Evolutionary conservation across 2,329 filamentous ascomycete genomes (phyloP), one percentile per base, ranked within the genome.

Genomic region (Cephalotrichum gorgonifer): DNA sequence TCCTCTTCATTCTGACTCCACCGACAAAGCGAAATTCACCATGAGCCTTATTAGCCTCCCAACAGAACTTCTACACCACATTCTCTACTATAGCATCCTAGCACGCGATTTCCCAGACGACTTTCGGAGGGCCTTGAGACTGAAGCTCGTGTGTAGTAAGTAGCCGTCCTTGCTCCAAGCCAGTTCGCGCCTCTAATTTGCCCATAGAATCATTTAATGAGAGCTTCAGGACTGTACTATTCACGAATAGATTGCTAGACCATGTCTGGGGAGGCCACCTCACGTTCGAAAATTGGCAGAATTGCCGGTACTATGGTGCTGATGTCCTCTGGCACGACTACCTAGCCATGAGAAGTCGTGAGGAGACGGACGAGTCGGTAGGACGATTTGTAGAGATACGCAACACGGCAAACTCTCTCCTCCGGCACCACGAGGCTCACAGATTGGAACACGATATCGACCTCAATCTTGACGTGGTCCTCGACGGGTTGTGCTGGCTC

Each of bases 401-500:
- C 3, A 31, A 44, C 43, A 26, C 20, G 9, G 43, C 43, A 12
- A 17, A 6, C 27, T 12, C 43, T 30, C 43, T 44, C 25, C 43
- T 30, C 43, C 8, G 25, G 4, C 43, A 44, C 11, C 31, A 26
- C 26, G 43, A 44, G 26, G 9, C 43, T 9, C 43, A 31, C 11
- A n/a, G n/a, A n/a, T n/a, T n/a, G 30, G 43, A 31, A 44, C 14
- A 44, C 22, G 14, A 25, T n/a, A 5, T 14, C n/a, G 25, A 31
- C 20, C 26, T 44, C n/a, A 20, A 31, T 26, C 20, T 44, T 5
- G 43, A 44, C n/a, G 22, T 6, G n/a, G 31, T 44, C 43, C 43
- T 44, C 43, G 43, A 44, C 43, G 27, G 43, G 17, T n/a, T 44
- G 25, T 44, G 43, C 43, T 44, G 43, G 43, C 43, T 44, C 26